A percentile compares a stretch with the other conserved stretches of the same genome.
Evolutionary conservation across 176 grass and related monocot species (phyloP).

Genomic region (Chloris gayana): DNA sequence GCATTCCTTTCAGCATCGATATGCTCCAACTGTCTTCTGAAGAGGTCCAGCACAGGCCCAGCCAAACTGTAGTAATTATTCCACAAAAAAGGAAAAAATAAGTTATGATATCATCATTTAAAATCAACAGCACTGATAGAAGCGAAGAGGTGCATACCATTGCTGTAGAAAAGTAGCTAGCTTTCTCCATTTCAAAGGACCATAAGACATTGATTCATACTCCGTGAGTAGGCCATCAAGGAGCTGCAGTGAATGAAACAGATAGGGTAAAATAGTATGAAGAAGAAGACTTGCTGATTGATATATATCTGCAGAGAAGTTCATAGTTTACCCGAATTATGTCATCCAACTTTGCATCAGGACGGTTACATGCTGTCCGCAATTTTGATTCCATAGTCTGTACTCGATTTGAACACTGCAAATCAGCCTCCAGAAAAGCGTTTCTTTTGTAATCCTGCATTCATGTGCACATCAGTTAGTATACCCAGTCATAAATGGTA

Average conservation of each 20-base stretch:
- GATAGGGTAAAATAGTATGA: constrained; percentile 12
- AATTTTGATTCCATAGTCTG: constrained; percentile 81
- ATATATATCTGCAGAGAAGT: constrained; percentile 6
- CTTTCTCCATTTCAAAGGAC: constrained; percentile 82
- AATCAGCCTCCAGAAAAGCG: constrained; percentile 84
- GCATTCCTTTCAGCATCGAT: constrained; percentile 77
- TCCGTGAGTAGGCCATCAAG: constrained; percentile 67
- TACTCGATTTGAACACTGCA: constrained; percentile 78
- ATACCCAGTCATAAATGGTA: not conserved
- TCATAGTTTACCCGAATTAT: constrained; percentile 60
- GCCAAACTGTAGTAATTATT: constrained; percentile 64
- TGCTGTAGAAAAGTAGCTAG: constrained; percentile 77
- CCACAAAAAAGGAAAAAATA: constrained; percentile 8
- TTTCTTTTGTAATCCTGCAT: constrained; percentile 91
- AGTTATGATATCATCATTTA: not conserved
- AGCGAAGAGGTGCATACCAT: constrained; percentile 53
- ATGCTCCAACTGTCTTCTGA: constrained; percentile 78
- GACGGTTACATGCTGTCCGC: constrained; percentile 64
- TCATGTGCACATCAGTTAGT: constrained; percentile 18
- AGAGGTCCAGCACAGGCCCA: constrained; percentile 78
- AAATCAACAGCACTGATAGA: constrained; percentile 1
- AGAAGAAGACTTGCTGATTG: constrained; percentile 7
- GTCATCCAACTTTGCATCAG: constrained; percentile 80
- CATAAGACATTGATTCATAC: constrained; percentile 79
- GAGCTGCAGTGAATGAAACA: constrained; percentile 54